Percentiles rank a stretch among this genome's conserved stretches.
These are phyloP conservation scores for Dinochytrium kinnereticum DNA, from an alignment of 371 early-diverging fungal species.

Conservation along the genomic window DNA sequence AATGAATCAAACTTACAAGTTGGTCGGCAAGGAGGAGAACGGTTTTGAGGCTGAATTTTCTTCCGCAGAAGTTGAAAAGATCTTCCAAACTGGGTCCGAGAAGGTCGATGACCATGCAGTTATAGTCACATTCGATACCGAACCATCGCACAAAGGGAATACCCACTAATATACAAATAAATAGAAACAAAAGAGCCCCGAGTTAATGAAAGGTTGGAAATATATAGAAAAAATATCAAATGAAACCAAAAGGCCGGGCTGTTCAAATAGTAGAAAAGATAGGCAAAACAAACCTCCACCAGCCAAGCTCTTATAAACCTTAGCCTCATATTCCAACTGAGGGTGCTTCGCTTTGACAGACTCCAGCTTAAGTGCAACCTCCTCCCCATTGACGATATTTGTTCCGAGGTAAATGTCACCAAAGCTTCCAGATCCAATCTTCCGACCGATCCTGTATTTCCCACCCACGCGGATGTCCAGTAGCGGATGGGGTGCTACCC, in stretches of 20 bases:
- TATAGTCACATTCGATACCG: conserved; percentile 92
- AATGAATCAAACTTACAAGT: conserved; percentile 83
- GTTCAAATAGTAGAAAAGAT: conserved; percentile 5
- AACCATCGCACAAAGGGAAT: conserved; percentile 95
- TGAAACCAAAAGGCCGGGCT: not conserved
- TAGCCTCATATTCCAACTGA: conserved; percentile 95
- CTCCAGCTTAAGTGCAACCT: conserved; percentile 98
- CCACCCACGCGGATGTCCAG: conserved; percentile 70
- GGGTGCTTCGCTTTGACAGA: conserved; percentile 92
- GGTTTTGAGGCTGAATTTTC: conserved; percentile 98
- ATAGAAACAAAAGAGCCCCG: not conserved
- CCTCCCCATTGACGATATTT: conserved; percentile 92
- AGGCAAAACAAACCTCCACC: conserved; percentile 59
- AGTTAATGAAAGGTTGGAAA: not conserved
- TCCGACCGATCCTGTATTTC: conserved; percentile 94
- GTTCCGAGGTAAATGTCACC: conserved; percentile 99
- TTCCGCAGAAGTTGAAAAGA: conserved; percentile 97
- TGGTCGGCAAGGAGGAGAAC: conserved; percentile 98
- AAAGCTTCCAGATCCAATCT: conserved; percentile 99
- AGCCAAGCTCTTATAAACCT: conserved; percentile 89
- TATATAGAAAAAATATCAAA: not conserved
- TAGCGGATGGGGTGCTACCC: conserved; percentile 34
- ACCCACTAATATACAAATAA: conserved; percentile 65
- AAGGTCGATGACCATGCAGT: conserved; percentile 99
- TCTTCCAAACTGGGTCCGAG: conserved; percentile 99